A percentile compares a stretch with the other conserved stretches of the same genome.
Conservation (phyloP, 768 basidiomycete genomes). For the Hygrophorus pudorinus region DNA sequence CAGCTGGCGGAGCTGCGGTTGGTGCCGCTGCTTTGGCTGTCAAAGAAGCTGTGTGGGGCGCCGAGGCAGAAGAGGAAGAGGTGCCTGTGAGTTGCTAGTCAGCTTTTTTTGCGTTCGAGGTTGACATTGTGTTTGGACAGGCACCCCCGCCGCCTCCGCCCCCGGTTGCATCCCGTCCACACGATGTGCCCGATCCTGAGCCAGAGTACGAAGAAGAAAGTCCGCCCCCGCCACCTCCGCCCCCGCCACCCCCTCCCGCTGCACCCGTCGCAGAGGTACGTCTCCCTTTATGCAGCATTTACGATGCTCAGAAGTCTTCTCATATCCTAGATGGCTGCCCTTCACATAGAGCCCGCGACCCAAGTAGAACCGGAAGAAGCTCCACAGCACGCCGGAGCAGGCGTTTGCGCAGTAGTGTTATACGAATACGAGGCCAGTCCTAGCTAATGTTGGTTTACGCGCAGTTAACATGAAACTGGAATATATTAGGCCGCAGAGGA, state of each 20-base stretch:
- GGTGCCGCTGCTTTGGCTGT: constrained; percentile 20
- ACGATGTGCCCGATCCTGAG: constrained; percentile 16
- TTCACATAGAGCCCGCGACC: constrained; percentile 28
- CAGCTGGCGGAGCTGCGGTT: constrained; percentile 29
- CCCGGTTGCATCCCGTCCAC: constrained; percentile 20
- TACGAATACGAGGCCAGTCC: constrained; percentile 68
- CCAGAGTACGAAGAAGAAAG: constrained; percentile 22
- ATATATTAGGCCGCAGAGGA: constrained; percentile 59
- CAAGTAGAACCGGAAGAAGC: constrained; percentile 14
- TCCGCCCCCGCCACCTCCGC: constrained; percentile 29
- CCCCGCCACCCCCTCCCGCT: constrained; percentile 28
- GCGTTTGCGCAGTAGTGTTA: constrained; percentile 62
- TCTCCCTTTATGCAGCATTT: no score
- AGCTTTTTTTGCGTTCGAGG: no score
- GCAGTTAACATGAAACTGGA: background rate
- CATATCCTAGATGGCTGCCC: no score
- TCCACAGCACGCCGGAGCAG: constrained; percentile 31
- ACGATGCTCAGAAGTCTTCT: background rate
- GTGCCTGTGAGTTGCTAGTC: background rate
- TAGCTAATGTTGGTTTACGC: background rate
- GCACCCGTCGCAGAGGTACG: constrained; percentile 30
- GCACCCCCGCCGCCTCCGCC: constrained; percentile 28
- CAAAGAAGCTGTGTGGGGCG: constrained; percentile 4
- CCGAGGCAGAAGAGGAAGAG: no score
- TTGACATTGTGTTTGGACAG: background rate